These are phyloP conservation scores for Cryptococcus hybrid DNA, from an alignment of 1,284 basidiomycete genomes.

Conservation along the genomic window DNA sequence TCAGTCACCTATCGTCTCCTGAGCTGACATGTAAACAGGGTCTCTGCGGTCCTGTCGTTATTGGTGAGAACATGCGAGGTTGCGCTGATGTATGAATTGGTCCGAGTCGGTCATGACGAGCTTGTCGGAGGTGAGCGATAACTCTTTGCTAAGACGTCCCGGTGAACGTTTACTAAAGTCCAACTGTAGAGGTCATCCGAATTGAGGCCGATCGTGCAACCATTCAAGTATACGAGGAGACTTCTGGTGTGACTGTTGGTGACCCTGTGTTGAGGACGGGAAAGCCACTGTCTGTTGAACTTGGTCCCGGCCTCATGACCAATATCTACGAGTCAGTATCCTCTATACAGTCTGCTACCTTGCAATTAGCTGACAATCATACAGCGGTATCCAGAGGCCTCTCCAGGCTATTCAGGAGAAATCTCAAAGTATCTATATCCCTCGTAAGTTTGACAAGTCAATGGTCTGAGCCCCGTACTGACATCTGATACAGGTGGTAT, in stretches of 20 bases:
- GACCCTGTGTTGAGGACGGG: slow-evolving; percentile 97
- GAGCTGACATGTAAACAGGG: slow-evolving; percentile 54
- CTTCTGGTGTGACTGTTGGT: slow-evolving; percentile 94
- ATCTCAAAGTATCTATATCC: slow-evolving; percentile 98
- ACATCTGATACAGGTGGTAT: slow-evolving; percentile 62
- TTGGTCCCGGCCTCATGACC: slow-evolving; percentile 95
- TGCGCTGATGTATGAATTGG: slow-evolving; percentile 95
- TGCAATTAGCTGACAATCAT: slow-evolving; percentile 5
- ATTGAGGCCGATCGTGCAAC: slow-evolving; percentile 97
- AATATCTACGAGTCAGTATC: slow-evolving; percentile 81
- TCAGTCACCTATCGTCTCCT: not conserved
- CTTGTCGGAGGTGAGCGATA: slow-evolving; percentile 77
- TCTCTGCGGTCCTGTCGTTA: slow-evolving; percentile 95
- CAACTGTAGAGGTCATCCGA: slow-evolving; percentile 81
- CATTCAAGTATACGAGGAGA: slow-evolving; percentile 99
- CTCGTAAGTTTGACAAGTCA: slow-evolving; percentile 54
- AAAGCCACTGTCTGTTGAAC: slow-evolving; percentile 93
- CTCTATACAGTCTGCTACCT: not conserved
- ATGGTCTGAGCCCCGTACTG: not conserved
- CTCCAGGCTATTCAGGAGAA: slow-evolving; percentile 89
- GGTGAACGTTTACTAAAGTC: too few species aligned
- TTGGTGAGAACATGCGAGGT: slow-evolving; percentile 94
- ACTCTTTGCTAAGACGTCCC: slow-evolving; percentile 36
- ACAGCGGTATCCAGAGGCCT: slow-evolving; percentile 84
- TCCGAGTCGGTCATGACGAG: slow-evolving; percentile 94